A percentile compares a stretch with the other conserved stretches of the same genome.
These are phyloP conservation scores for Achlya hypogyna DNA, from an alignment of 352 stramenopile species.

Conservation along the genomic window DNA sequence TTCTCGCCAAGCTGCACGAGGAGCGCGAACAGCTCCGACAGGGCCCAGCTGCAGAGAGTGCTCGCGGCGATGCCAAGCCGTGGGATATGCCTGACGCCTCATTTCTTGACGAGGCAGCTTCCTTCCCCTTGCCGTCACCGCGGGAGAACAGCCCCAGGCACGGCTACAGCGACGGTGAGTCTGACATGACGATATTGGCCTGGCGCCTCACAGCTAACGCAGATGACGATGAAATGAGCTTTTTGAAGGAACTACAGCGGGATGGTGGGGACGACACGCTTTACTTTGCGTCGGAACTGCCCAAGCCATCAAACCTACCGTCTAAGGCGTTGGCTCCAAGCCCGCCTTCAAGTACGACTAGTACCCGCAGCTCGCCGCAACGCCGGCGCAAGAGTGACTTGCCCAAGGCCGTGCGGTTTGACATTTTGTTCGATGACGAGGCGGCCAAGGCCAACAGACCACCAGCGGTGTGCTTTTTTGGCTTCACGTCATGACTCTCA, in stretches of 20 bases:
- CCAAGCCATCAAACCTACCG: conserved; percentile 21
- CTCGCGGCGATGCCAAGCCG: too few species aligned
- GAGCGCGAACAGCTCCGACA: conserved; percentile 37
- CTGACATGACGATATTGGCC: neutral
- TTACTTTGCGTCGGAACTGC: conserved; percentile 39
- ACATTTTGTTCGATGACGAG: neutral
- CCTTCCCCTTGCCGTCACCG: conserved; percentile 5
- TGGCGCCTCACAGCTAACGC: neutral
- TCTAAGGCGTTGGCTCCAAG: too few species aligned
- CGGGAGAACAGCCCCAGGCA: neutral
- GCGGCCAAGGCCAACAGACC: too few species aligned
- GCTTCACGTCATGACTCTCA: too few species aligned
- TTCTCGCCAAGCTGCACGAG: conserved; percentile 51
- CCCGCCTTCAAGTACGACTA: too few species aligned
- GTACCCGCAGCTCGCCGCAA: too few species aligned
- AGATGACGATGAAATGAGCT: conserved; percentile 10
- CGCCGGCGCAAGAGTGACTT: neutral
- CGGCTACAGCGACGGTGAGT: conserved; percentile 7
- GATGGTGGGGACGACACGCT: conserved; percentile 26
- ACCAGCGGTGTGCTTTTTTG: too few species aligned
- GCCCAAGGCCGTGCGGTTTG: neutral
- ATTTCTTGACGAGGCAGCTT: conserved; percentile 5
- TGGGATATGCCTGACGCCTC: too few species aligned
- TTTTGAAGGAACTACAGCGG: conserved; percentile 18
- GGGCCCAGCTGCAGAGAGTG: neutral